Evolutionary conservation across 345 rosid genomes (phyloP), one percentile per base, ranked within the genome.

Genomic region (Nephelium lappaceum): DNA sequence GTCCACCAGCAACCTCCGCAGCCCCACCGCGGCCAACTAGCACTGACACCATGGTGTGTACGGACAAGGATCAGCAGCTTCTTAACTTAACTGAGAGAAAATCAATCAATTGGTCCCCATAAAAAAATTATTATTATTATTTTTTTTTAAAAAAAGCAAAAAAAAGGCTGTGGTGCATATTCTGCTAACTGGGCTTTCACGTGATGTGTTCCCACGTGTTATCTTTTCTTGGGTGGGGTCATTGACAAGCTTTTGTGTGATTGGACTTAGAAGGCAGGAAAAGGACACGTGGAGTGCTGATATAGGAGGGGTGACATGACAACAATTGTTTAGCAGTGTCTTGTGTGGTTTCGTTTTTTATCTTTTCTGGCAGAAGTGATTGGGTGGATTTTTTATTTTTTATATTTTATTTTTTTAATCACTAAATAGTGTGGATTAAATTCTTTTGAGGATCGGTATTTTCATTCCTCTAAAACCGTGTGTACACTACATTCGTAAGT

Each of bases 131-230:
- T n/a, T n/a, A n/a, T n/a, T n/a, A n/a, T n/a, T n/a, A n/a, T n/a
- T n/a, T n/a, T n/a, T n/a, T n/a, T n/a, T n/a, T n/a, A 70, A 80
- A 39, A 41, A n/a, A 8, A 11, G 5, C 38, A 43, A 5, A 6
- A 36, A 16, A 25, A 47, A 6, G 79, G 77, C 11, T 53, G 68
- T 61, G 77, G 72, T 78, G 77, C 66, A 76, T 45, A 70, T 78
- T 84, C 74, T 68, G 79, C 80, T 71, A 77, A 75, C 77, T 57
- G 81, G 78, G 73, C 24, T 66, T 79, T 80, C 89, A 84, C 84
- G 83, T 86, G 81, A 80, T 75, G 71, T 86, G 88, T 85, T 77
- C 79, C 76, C 31, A 69, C 61, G 68, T 61, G 78, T 36, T 61
- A 64, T 72, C 71, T 49, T 74, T 43, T 38, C 6, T 43, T 3